Evolutionary conservation across 106 monocot genomes (phyloP).

Genomic region (Allium fistulosum): DNA sequence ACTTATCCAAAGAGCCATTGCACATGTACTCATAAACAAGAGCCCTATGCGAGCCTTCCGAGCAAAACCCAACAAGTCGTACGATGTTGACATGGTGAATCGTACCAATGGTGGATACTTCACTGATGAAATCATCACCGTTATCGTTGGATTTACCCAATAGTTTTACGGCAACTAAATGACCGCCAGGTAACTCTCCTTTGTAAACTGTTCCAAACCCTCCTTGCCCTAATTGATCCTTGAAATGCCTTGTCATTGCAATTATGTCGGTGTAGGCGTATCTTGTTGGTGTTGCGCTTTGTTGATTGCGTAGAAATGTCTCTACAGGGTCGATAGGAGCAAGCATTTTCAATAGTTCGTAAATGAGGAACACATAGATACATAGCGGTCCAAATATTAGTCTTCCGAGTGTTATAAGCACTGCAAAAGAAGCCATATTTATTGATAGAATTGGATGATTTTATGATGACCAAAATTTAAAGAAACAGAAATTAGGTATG

Average conservation of each 20-base stretch:
- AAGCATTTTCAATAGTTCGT: conserved; percentile 9
- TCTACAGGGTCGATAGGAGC: conserved; percentile 22
- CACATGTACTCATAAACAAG: conserved; percentile 17
- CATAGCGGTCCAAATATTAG: conserved; percentile 18
- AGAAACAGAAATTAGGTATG: too few species aligned
- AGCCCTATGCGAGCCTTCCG: conserved; percentile 33
- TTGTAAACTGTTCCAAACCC: conserved; percentile 41
- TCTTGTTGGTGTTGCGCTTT: conserved; percentile 14
- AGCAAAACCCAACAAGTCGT: conserved; percentile 37
- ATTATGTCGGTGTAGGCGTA: conserved; percentile 37
- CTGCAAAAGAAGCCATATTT: too few species aligned
- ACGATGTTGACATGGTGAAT: conserved; percentile 46
- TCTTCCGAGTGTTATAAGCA: conserved; percentile 6
- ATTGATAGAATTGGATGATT: too few species aligned
- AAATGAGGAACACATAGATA: conserved; percentile 20
- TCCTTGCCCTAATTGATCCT: conserved; percentile 40
- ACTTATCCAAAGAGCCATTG: conserved; percentile 3
- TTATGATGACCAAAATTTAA: too few species aligned
- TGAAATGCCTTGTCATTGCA: conserved; percentile 32
- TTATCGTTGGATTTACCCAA: conserved; percentile 14
- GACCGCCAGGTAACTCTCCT: conserved; percentile 16
- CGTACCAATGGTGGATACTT: conserved; percentile 44
- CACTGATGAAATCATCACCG: conserved; percentile 48
- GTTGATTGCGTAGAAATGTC: conserved; percentile 35
- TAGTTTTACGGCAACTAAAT: conserved; percentile 35